Base-by-base conservation (phyloP, 257 asterid species). In the Solanum pinnatisectum region DNA sequence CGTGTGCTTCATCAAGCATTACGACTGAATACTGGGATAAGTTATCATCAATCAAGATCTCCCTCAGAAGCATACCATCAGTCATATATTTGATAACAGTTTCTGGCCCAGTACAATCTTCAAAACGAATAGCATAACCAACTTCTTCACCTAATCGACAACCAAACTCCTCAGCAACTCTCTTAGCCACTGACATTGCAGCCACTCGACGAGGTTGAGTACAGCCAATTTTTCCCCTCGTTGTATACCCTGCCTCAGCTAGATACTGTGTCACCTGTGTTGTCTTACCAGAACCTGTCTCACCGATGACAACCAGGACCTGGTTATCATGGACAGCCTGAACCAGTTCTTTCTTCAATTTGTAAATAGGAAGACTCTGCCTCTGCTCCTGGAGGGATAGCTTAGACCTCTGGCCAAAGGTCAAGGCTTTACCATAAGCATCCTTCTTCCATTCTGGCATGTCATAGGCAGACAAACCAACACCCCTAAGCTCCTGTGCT, bases 161-260 rank as follows among this genome's bases (percentile, higher is more conserved):
- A 89, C 99, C 98, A 35, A 96, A 96, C 87, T 96, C 99, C 92
- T 96, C 98, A n/a, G 98, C 98, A 74, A 96, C 99, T 88, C 98
- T 94, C 94, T 95, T 96, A 39, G 99, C 99, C 88, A 96, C 99
- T 89, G 99, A 96, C 96, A 91, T 96, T 70, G 99, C 99, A 90
- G 99, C 99, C 87, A 95, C 99, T 89, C 99, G 94, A 88, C 98
- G 98, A 88, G 99, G 99, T 90, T 96, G 98, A 63, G 99, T 96
- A 87, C 99, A 96, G 23, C 98, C 98, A 76, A 96, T 95, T 86
- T 92, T 96, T 3, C 99, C 99, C 93, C 36, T 95, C 23, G 98
- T 95, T 22, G 98, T 96, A 88, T 95, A 96, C 49, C 99, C 99
- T 35, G 98, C 98, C 92, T 96, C 99, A 4, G 98, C 99, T 25